These are phyloP conservation scores for Magnusiomyces ingens DNA, from an alignment of 1,139 yeast genomes.

Conservation along the genomic window DNA sequence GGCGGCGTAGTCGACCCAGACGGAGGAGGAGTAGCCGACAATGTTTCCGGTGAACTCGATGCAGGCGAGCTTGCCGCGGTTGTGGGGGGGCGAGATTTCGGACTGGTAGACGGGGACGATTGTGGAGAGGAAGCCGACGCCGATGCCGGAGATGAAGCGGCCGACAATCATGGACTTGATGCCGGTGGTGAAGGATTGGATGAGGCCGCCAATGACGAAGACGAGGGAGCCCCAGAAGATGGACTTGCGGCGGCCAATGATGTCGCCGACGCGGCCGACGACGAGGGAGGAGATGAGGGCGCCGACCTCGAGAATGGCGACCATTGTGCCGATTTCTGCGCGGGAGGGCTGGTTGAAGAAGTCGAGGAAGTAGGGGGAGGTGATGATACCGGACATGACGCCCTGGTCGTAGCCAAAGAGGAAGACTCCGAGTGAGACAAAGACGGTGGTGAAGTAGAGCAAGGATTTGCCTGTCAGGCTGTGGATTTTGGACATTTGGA, in stretches of 20 bases:
- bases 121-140: conserved; percentile 85
- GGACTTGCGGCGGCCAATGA: conserved; percentile 71
- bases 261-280: conserved; percentile 74
- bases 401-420: conserved; percentile 91
- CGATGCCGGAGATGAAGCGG: conserved; percentile 75
- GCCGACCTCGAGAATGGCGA: conserved; percentile 78
- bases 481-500: background rate
- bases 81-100: conserved; percentile 85
- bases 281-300: conserved; percentile 71
- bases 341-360: conserved; percentile 70
- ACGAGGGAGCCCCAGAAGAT: conserved; percentile 76
- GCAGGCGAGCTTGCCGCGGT: conserved; percentile 83
- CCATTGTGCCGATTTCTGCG: conserved; percentile 68
- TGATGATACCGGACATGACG: conserved; percentile 74
- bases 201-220: conserved; percentile 71
- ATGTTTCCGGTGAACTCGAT: conserved; percentile 91
- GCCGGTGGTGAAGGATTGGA: conserved; percentile 55
- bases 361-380: conserved; percentile 60
- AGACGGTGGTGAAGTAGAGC: conserved; percentile 67
- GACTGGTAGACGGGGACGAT: conserved; percentile 93
- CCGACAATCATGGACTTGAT: conserved; percentile 57
- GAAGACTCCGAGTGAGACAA: conserved; percentile 78
- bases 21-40: conserved; percentile 76
- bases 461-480: conserved; percentile 34
- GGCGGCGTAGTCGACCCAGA: conserved; percentile 86